Percentiles rank a stretch among this genome's conserved stretches.
Conservation (phyloP, 2,329 filamentous ascomycete species). For the Diaporthe helianthi region DNA sequence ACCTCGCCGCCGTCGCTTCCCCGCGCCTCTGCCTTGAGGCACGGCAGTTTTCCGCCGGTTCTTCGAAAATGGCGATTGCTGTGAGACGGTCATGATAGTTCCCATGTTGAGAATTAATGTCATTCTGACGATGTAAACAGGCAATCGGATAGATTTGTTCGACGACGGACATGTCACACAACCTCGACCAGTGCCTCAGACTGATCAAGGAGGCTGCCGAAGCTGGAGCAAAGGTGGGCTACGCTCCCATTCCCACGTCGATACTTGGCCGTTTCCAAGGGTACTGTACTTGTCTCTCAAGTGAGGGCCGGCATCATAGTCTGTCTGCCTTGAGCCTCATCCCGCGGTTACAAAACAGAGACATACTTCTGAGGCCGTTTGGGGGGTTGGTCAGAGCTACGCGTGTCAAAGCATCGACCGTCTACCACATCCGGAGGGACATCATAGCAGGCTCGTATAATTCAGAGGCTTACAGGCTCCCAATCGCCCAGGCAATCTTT, state of each 20-base stretch:
- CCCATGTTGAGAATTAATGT: background rate
- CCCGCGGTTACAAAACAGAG: too few relatives aligned
- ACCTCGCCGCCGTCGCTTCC: background rate
- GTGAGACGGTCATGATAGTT: background rate
- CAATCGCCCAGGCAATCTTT: slow-evolving; percentile 62
- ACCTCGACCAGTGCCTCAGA: slow-evolving; percentile 77
- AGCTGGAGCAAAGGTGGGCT: slow-evolving; percentile 76
- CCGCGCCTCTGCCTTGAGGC: background rate
- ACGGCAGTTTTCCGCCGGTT: slow-evolving; percentile 4
- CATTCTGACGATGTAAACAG: slow-evolving; percentile 51
- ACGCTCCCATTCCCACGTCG: background rate
- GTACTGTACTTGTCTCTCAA: background rate
- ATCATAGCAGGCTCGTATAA: background rate
- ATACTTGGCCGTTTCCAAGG: too few relatives aligned
- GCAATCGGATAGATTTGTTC: slow-evolving; percentile 91
- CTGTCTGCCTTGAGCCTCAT: background rate
- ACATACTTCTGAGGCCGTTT: too few relatives aligned
- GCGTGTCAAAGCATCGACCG: background rate
- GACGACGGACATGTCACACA: slow-evolving; percentile 77
- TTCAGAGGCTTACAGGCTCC: background rate
- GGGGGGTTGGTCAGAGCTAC: too few relatives aligned
- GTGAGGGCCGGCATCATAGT: background rate
- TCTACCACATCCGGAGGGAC: background rate
- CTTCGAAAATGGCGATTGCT: slow-evolving; percentile 21
- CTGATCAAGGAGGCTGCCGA: slow-evolving; percentile 76